Evolutionary conservation across 208 protist species (phyloP).

Genomic region (Herpetomonas muscarum): DNA sequence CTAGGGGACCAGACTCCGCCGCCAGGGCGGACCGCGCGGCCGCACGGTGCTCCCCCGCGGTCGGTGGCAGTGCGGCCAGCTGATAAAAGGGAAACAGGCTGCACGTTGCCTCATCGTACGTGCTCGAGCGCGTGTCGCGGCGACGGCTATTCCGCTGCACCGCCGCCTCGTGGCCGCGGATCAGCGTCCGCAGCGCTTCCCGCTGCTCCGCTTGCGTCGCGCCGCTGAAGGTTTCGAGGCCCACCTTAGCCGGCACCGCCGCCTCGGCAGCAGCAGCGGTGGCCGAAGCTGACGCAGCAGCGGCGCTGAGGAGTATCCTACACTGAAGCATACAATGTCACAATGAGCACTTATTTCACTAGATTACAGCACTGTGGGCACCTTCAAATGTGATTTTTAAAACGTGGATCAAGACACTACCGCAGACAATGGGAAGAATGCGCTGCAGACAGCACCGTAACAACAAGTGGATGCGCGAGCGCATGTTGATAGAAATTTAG

Average conservation of each 20-base stretch:
- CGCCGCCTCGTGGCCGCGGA: conserved; percentile 31
- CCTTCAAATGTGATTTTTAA: too few species aligned
- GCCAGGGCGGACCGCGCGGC: conserved; percentile 27
- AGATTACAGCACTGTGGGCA: too few species aligned
- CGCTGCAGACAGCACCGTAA: too few species aligned
- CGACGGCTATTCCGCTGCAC: conserved; percentile 25
- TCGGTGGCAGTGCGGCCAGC: conserved; percentile 41
- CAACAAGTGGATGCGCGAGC: too few species aligned
- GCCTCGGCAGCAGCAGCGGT: too few species aligned
- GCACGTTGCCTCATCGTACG: conserved; percentile 35
- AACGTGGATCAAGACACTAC: too few species aligned
- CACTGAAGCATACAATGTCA: too few species aligned
- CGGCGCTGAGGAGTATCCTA: too few species aligned
- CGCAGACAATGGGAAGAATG: too few species aligned
- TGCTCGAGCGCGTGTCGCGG: conserved; percentile 25
- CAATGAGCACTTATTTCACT: too few species aligned
- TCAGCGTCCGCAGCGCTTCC: conserved; percentile 12
- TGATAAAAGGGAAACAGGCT: conserved; percentile 48
- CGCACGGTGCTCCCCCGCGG: conserved; percentile 29
- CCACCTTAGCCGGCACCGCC: neutral
- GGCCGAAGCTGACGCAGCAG: too few species aligned
- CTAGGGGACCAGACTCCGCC: conserved; percentile 8
- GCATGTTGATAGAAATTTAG: too few species aligned
- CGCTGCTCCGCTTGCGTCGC: conserved; percentile 9
- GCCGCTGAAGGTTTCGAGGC: neutral